phyloP scores from a whole-genome alignment of 1,284 basidiomycete genomes.

The Phenoliferia sp. region DNA sequence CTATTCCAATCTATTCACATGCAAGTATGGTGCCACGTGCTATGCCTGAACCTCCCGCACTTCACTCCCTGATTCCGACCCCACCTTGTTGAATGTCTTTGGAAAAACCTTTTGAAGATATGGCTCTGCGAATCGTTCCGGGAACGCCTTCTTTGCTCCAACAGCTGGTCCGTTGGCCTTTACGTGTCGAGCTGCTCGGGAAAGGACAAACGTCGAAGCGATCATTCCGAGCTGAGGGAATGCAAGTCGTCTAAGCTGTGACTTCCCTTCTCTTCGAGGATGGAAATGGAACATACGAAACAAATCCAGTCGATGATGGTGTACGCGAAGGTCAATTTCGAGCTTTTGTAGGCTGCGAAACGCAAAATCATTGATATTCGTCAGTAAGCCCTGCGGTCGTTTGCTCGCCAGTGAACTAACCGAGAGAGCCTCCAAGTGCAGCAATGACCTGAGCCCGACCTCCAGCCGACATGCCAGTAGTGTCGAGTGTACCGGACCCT shows the following conservation, averaged over 20 bases:
- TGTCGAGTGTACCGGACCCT: background rate
- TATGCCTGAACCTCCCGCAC: too few species aligned
- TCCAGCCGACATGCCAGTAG: background rate
- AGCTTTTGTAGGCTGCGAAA: background rate
- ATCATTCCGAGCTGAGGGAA: too few species aligned
- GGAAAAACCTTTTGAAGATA: background rate
- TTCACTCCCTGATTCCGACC: too few species aligned
- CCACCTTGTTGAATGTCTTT: background rate
- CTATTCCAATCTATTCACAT: too few species aligned
- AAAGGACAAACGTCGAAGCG: background rate
- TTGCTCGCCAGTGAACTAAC: background rate
- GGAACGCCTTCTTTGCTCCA: background rate
- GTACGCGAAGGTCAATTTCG: background rate
- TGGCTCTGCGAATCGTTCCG: background rate
- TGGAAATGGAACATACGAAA: too few species aligned
- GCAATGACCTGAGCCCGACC: background rate
- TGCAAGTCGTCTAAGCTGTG: too few species aligned
- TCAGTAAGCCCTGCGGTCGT: background rate
- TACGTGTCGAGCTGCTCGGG: background rate
- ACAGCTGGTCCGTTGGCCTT: background rate
- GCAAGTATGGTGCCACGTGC: too few species aligned
- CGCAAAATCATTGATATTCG: too few species aligned
- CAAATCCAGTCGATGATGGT: background rate
- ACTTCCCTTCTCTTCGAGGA: too few species aligned
- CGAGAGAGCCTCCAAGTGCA: background rate